These are phyloP conservation scores for Exophiala aquamarina DNA, from an alignment of 2,329 filamentous ascomycete genomes.

Conservation along the genomic window DNA sequence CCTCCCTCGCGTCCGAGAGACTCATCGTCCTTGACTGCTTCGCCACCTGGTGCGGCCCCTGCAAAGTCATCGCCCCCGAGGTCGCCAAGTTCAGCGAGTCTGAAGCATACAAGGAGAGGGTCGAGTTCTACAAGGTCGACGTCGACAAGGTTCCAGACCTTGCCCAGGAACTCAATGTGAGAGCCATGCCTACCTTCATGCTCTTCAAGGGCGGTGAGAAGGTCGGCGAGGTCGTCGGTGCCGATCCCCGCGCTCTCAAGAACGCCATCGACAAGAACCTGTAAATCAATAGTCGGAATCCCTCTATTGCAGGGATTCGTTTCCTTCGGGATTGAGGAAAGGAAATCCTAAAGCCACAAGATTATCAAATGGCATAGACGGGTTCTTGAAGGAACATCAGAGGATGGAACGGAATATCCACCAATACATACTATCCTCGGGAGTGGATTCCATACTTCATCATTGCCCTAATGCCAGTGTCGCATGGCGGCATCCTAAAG, in stretches of 20 bases:
- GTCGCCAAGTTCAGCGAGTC: constrained; percentile 58
- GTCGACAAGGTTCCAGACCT: constrained; percentile 79
- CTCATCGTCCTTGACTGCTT: constrained; percentile 82
- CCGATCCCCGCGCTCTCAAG: constrained; percentile 68
- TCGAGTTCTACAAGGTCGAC: constrained; percentile 85
- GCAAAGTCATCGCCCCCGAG: constrained; percentile 82
- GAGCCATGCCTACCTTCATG: constrained; percentile 90
- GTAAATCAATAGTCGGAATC: no score
- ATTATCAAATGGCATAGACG: no score
- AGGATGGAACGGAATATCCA: no score
- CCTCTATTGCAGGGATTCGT: no score
- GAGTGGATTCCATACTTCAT: no score
- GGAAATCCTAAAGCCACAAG: no score
- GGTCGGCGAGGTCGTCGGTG: constrained; percentile 72
- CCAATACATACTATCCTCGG: no score
- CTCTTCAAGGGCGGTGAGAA: constrained; percentile 79
- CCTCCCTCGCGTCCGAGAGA: constrained; percentile 53
- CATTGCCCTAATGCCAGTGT: no score
- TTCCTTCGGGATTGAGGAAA: no score
- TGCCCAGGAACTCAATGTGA: constrained; percentile 73
- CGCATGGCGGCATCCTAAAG: no score
- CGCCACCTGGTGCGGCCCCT: constrained; percentile 91
- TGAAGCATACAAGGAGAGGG: constrained; percentile 56
- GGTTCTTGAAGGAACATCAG: no score
- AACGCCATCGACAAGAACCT: constrained; percentile 15